These are phyloP conservation scores for Pezicula radicicola DNA, from an alignment of 2,329 filamentous ascomycete genomes.

Conservation along the genomic window DNA sequence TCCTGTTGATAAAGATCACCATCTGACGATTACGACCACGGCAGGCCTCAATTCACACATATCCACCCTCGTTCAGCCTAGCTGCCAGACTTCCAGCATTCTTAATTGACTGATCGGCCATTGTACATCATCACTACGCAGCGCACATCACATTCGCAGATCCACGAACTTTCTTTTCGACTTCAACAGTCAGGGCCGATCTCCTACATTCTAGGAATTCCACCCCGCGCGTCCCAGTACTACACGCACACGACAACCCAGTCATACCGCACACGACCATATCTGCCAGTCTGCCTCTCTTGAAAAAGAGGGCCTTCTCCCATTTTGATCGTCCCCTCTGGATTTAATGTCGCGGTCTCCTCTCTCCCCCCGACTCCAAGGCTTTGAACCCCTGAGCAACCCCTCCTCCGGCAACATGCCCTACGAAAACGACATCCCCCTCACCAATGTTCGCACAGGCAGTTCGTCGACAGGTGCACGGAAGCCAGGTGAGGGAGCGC, in stretches of 20 bases:
- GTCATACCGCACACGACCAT: not conserved
- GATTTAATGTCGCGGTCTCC: slow-evolving; percentile 18
- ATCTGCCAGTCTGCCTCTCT: not conserved
- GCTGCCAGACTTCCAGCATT: too few relatives aligned
- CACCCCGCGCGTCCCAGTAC: not conserved
- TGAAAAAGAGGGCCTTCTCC: not conserved
- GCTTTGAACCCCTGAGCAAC: slow-evolving; percentile 22
- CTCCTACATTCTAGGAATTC: not conserved
- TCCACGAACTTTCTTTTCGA: not conserved
- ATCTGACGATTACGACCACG: not conserved
- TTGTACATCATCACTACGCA: too few relatives aligned
- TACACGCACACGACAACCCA: not conserved
- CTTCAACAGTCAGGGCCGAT: not conserved
- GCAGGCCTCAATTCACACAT: not conserved
- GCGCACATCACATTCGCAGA: not conserved
- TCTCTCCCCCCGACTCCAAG: slow-evolving; percentile 21
- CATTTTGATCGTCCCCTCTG: not conserved
- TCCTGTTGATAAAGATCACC: not conserved
- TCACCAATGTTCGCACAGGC: slow-evolving; percentile 53
- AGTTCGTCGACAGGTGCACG: slow-evolving; percentile 53
- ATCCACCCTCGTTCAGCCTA: not conserved
- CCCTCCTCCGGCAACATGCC: slow-evolving; percentile 11
- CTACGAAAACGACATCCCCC: slow-evolving; percentile 44
- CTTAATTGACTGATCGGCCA: not conserved
- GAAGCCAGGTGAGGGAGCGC: slow-evolving; percentile 38